A percentile compares a stretch with the other conserved stretches of the same genome.
Conservation (phyloP, 371 early-diverging fungal genomes). For the Rhizopus delemar region DNA sequence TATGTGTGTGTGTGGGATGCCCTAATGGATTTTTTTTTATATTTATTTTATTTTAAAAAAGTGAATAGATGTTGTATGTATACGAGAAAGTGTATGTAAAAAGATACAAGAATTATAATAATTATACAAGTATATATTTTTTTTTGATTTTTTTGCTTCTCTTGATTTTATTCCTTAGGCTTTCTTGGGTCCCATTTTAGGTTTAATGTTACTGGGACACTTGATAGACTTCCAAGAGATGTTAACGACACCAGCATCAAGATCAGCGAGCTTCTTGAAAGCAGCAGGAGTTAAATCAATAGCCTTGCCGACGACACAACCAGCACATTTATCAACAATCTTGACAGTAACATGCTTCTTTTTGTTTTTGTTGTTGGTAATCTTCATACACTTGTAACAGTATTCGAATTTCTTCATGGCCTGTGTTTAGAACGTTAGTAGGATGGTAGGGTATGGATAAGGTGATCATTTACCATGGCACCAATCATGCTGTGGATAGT, state of each 20-base stretch:
- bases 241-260: conserved; percentile 45
- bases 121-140: neutral
- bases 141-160: neutral
- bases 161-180: neutral
- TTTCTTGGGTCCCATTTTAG: conserved; percentile 29
- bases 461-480: conserved; percentile 41
- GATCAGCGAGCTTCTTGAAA: conserved; percentile 41
- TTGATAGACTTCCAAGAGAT: conserved; percentile 45
- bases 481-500: conserved; percentile 45
- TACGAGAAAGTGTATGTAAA: too few relatives aligned
- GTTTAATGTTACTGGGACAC: conserved; percentile 24
- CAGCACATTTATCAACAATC: conserved; percentile 53
- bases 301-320: conserved; percentile 43
- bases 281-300: conserved; percentile 53
- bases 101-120: neutral
- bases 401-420: conserved; percentile 51
- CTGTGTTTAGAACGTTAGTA: conserved; percentile 15
- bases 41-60: too few relatives aligned
- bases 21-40: too few relatives aligned
- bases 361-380: conserved; percentile 40
- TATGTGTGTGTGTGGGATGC: too few relatives aligned
- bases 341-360: conserved; percentile 42
- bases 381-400: conserved; percentile 57
- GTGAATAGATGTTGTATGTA: too few relatives aligned
- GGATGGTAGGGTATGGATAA: neutral